Conservation (phyloP, 2,329 filamentous ascomycete genomes). For the Incumbomyces delicatus region DNA sequence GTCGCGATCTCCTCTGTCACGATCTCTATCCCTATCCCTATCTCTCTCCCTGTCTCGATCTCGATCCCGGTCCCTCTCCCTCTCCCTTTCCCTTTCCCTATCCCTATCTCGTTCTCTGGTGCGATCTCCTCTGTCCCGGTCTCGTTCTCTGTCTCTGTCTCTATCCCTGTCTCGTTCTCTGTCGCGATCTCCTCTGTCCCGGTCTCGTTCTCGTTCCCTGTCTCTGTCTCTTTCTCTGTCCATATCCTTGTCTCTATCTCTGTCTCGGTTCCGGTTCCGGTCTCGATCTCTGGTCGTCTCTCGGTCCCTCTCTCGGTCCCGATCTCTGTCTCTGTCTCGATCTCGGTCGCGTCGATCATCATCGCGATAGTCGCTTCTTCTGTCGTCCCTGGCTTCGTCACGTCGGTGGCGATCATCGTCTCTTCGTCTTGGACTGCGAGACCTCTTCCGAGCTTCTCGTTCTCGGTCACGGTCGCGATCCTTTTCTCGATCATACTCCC, state of each 20-base stretch:
- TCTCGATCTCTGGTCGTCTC: not conserved
- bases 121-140: slow-evolving; percentile 11
- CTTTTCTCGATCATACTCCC: slow-evolving; percentile 19
- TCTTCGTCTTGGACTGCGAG: not conserved
- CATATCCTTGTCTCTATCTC: slow-evolving; percentile 4
- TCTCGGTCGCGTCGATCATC: not conserved
- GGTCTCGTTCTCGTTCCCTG: slow-evolving; percentile 15
- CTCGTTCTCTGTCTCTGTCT: no score
- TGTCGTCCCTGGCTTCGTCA: slow-evolving; percentile 11
- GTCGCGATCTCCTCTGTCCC: no score
- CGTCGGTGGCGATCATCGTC: not conserved
- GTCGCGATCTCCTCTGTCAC: slow-evolving; percentile 20
- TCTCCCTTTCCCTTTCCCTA: no score
- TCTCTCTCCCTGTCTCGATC: slow-evolving; percentile 8
- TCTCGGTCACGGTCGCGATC: slow-evolving; percentile 22
- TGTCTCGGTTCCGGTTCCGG: slow-evolving; percentile 9
- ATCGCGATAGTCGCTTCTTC: slow-evolving; percentile 2
- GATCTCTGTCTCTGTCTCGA: not conserved
- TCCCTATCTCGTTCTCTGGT: no score
- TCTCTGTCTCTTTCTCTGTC: slow-evolving; percentile 15
- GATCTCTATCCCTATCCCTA: slow-evolving; percentile 11
- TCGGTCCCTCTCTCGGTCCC: no score
- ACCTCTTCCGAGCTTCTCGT: slow-evolving; percentile 17
- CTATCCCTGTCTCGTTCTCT: slow-evolving; percentile 17
- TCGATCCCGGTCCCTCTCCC: not conserved